A percentile compares a stretch with the other conserved stretches of the same genome.
Conservation (phyloP, 1,284 basidiomycete genomes). For the Trichosporon ovoides region DNA sequence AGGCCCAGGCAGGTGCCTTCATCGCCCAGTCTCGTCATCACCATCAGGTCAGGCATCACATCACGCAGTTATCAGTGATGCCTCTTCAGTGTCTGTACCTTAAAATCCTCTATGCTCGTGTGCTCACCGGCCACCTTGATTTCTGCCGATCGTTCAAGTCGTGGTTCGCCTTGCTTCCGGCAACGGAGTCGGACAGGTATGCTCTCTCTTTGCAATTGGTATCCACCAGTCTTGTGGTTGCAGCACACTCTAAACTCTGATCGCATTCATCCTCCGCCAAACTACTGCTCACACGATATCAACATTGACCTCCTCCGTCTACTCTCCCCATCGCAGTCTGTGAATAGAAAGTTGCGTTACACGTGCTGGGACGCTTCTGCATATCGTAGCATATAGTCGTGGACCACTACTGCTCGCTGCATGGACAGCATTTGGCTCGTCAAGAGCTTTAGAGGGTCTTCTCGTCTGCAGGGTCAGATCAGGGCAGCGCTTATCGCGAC, state of each 20-base stretch:
- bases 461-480: slow-evolving; percentile 10
- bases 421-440: not conserved
- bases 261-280: slow-evolving; percentile 1
- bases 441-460: slow-evolving; percentile 11
- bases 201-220: too few relatives aligned
- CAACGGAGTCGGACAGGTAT: too few relatives aligned
- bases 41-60: not conserved
- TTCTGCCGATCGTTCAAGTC: too few relatives aligned
- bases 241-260: not conserved
- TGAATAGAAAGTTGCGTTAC: not conserved
- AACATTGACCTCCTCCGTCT: not conserved
- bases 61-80: not conserved
- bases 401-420: not conserved
- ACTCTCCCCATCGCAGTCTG: not conserved
- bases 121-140: not conserved
- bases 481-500: too few relatives aligned
- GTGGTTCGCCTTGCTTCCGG: too few relatives aligned
- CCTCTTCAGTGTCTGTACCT: not conserved
- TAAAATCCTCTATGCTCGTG: not conserved
- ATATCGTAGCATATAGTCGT: slow-evolving; percentile 7
- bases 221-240: not conserved
- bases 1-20: too few relatives aligned
- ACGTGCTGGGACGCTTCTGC: not conserved
- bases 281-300: not conserved
- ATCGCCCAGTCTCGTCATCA: not conserved